phyloP scores from a whole-genome alignment of 2,329 filamentous ascomycete genomes.

The Colletotrichum sidae region DNA sequence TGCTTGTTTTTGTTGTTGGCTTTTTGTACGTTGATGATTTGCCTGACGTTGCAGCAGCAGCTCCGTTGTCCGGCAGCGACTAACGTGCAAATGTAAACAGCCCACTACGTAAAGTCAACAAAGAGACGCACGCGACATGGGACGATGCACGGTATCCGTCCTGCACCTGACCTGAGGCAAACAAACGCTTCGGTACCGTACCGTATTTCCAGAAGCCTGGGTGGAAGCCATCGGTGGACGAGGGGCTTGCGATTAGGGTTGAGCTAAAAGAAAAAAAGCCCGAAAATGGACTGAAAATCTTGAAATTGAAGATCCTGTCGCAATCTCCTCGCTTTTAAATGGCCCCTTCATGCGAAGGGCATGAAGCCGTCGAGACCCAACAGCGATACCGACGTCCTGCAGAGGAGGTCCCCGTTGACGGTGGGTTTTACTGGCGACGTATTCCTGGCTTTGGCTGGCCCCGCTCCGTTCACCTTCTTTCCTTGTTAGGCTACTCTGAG shows the following conservation, averaged over 20 bases:
- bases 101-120: constrained; percentile 28
- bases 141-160: constrained; percentile 27
- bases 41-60: constrained; percentile 24
- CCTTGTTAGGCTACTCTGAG: no score
- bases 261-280: background rate
- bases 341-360: constrained; percentile 31
- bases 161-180: background rate
- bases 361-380: constrained; percentile 17
- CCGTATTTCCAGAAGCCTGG: constrained; percentile 18
- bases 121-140: constrained; percentile 33
- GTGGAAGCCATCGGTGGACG: background rate
- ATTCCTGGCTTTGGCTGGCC: constrained; percentile 18
- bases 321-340: constrained; percentile 18
- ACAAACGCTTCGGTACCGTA: constrained; percentile 1
- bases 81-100: constrained; percentile 27
- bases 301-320: background rate
- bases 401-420: constrained; percentile 15
- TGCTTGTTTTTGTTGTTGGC: constrained; percentile 9
- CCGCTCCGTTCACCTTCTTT: no score
- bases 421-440: constrained; percentile 24
- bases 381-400: constrained; percentile 2
- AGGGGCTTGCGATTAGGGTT: background rate
- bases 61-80: constrained; percentile 31
- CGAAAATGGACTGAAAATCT: background rate
- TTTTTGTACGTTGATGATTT: constrained; percentile 2